These are phyloP conservation scores for Podaxis sp. DNA, from an alignment of 768 basidiomycete genomes.

Conservation along the genomic window DNA sequence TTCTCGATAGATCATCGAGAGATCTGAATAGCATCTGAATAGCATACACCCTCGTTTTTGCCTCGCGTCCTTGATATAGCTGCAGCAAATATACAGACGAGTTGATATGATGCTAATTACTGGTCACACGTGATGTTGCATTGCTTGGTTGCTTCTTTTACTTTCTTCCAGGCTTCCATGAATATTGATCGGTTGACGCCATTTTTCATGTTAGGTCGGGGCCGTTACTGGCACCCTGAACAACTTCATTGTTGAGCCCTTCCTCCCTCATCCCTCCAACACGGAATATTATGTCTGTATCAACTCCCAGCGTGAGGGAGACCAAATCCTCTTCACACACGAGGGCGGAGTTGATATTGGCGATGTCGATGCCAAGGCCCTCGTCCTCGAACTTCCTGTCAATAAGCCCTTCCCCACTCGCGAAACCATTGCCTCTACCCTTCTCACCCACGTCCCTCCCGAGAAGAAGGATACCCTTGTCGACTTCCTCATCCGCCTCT, in stretches of 20 bases:
- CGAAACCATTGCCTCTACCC: conserved; percentile 64
- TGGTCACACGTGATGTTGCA: conserved; percentile 21
- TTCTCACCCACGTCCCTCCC: conserved; percentile 80
- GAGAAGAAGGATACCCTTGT: conserved; percentile 87
- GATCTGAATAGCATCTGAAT: conserved; percentile 1
- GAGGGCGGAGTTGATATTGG: conserved; percentile 99
- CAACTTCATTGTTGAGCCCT: conserved; percentile 99
- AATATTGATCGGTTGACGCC: conserved; percentile 19
- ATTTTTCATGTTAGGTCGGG: conserved; percentile 61
- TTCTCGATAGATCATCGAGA: conserved; percentile 9
- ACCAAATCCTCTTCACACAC: conserved; percentile 97
- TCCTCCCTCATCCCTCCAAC: conserved; percentile 90
- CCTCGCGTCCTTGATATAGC: conserved; percentile 4
- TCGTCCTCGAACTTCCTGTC: conserved; percentile 82
- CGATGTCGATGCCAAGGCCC: conserved; percentile 96
- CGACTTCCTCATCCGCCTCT: conserved; percentile 92
- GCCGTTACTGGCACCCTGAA: conserved; percentile 90
- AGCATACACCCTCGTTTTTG: conserved; percentile 2
- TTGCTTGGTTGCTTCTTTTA: neutral
- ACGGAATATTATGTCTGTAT: conserved; percentile 99
- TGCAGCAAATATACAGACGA: neutral
- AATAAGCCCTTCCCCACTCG: conserved; percentile 76
- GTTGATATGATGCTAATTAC: conserved; percentile 14
- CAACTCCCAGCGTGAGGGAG: conserved; percentile 91
- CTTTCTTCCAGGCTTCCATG: neutral